Conservation (phyloP, 176 grass and related monocot genomes). For the Phyllostachys edulis region DNA sequence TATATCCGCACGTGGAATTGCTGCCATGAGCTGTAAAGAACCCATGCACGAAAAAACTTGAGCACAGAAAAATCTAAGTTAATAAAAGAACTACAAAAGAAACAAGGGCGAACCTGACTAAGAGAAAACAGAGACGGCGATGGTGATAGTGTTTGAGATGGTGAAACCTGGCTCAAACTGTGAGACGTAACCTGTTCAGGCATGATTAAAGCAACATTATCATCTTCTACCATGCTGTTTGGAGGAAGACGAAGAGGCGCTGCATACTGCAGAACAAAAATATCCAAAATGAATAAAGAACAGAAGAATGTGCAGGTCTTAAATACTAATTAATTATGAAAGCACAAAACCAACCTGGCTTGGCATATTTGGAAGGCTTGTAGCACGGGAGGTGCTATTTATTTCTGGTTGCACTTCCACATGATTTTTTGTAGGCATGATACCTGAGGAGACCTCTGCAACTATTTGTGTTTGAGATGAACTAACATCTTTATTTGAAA, state of each 20-base stretch:
- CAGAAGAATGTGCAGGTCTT: not conserved
- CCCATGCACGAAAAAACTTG: conserved; percentile 18
- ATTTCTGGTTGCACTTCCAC: conserved; percentile 77
- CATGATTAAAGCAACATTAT: conserved; percentile 80
- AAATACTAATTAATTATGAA: not conserved
- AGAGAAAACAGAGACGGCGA: conserved; percentile 76
- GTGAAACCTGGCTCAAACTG: conserved; percentile 59
- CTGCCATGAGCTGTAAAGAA: conserved; percentile 74
- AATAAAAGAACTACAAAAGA: not conserved
- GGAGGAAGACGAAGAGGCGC: conserved; percentile 63
- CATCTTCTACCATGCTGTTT: conserved; percentile 77
- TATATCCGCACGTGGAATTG: conserved; percentile 77
- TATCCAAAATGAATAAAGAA: conserved; percentile 22
- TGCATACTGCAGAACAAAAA: conserved; percentile 65
- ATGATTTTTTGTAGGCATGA: conserved; percentile 58
- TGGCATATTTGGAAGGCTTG: conserved; percentile 66
- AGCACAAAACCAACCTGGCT: conserved; percentile 60
- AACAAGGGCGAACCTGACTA: conserved; percentile 65
- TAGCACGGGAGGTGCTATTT: conserved; percentile 53
- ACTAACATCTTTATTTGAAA: conserved; percentile 90
- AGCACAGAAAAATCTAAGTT: conserved; percentile 15
- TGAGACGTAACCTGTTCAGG: conserved; percentile 75
- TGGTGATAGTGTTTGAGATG: conserved; percentile 56
- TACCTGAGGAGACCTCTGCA: conserved; percentile 50
- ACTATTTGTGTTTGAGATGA: conserved; percentile 57